Evolutionary conservation across 148 eudicot genomes (phyloP).

Genomic region (Agrostemma githago): DNA sequence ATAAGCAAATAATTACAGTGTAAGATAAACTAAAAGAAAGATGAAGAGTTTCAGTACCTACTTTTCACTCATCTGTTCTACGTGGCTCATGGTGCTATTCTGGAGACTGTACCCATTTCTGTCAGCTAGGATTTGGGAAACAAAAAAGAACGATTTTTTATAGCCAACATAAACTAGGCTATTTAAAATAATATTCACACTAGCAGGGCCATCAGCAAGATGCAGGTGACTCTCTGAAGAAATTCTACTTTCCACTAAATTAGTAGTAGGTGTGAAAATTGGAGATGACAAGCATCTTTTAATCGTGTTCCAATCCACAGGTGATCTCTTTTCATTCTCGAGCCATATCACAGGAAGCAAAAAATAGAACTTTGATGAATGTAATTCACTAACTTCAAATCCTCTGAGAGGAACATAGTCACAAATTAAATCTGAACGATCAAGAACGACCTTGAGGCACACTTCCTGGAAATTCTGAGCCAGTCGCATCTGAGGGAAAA

Average conservation of each 20-base stretch:
- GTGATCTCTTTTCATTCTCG: slow-evolving; percentile 30
- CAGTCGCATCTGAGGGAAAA: slow-evolving; percentile 49
- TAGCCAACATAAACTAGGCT: slow-evolving; percentile 82
- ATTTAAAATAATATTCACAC: slow-evolving; percentile 42
- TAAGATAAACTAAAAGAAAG: not conserved
- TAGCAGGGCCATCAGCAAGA: slow-evolving; percentile 72
- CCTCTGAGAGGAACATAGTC: slow-evolving; percentile 55
- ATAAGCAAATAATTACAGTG: not conserved
- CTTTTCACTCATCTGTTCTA: slow-evolving; percentile 46
- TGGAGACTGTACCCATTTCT: slow-evolving; percentile 55
- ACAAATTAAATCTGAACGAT: slow-evolving; percentile 54
- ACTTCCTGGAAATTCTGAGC: slow-evolving; percentile 75
- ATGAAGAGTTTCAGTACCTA: slow-evolving; percentile 40
- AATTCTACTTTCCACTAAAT: slow-evolving; percentile 15
- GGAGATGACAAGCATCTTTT: slow-evolving; percentile 85
- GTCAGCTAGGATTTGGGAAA: slow-evolving; percentile 51
- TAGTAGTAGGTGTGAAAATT: slow-evolving; percentile 40
- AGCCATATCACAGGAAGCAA: slow-evolving; percentile 62
- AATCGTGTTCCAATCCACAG: slow-evolving; percentile 69
- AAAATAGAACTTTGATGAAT: slow-evolving; percentile 55
- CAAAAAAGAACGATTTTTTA: slow-evolving; percentile 72
- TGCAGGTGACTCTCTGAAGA: slow-evolving; percentile 34
- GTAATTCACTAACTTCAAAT: slow-evolving; percentile 25
- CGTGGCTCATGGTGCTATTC: slow-evolving; percentile 45
- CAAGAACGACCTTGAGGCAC: slow-evolving; percentile 73